Base-by-base conservation (phyloP, 441 rosid species). In the Euphorbia corollata region DNA sequence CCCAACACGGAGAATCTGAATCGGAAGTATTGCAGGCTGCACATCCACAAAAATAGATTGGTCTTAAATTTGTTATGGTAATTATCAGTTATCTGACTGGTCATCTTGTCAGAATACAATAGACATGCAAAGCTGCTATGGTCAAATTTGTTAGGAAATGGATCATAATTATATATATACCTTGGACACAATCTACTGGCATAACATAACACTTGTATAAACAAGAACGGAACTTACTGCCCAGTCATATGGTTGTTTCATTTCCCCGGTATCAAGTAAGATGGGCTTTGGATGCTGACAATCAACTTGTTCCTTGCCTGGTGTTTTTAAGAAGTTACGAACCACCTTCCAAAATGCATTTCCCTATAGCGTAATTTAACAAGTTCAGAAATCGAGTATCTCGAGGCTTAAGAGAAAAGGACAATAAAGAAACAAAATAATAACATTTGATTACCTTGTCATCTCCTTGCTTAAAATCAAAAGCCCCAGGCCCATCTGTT, bases 401-500 rank as follows among this genome's bases (percentile, higher is more conserved):
- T 57, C 23, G 16, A 59, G 5, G 36, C 20, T 32, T 12, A 48
- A 19, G 55, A 38, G 66, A 61, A 60, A 24, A 68, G 8, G 50
- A 22, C 43, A 73, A 61, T 13, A 59, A 58, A 51, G 47, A 39
- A 16, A 59, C 23, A 45, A 50, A 53, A 67, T 34, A 23, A 22
- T 51, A 80, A 57, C 45, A 16, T 32, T 11, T 39, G 36, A 78
- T 75, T 78, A 87, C 99, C 87, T 77, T 67, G 74, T 86, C 84
- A 82, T 93, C 99, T 73, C 99, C 99, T 86, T 93, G 97, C 77
- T 82, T 83, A 79, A 93, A 93, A 81, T 87, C 96, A 80, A 93
- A 93, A 78, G 97, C 97, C 66, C 99, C 97, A 36, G 96, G 97
- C 60, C 97, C 99, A 83, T 93, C 99, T 16, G 96, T 93, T 38